These are phyloP conservation scores for Citrus reticulata DNA, from an alignment of 345 rosid genomes.

Conservation along the genomic window DNA sequence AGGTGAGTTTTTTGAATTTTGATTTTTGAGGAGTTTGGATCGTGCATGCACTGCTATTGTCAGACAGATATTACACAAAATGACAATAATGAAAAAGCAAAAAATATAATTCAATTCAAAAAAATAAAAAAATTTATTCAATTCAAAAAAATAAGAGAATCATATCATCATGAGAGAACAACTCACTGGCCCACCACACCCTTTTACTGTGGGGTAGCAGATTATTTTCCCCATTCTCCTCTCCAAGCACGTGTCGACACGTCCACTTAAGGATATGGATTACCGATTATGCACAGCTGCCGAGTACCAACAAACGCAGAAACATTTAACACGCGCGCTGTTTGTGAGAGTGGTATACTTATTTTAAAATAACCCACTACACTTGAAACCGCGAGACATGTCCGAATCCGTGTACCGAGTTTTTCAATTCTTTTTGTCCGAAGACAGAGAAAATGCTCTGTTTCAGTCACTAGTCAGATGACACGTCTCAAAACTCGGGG, in stretches of 20 bases:
- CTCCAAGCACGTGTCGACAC: not conserved
- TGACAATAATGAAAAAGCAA: not conserved
- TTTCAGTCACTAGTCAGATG: not conserved
- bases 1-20: not conserved
- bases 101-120: too few relatives aligned
- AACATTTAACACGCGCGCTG: not conserved
- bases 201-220: not conserved
- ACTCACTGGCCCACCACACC: not conserved
- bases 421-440: not conserved
- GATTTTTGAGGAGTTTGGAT: not conserved
- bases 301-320: not conserved
- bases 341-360: not conserved
- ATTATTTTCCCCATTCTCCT: not conserved
- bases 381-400: constrained; percentile 2
- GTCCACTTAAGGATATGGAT: not conserved
- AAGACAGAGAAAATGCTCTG: not conserved
- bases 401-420: constrained; percentile 1
- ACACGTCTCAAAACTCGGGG: not conserved
- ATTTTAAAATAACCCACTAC: not conserved
- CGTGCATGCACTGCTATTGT: not conserved
- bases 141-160: not conserved
- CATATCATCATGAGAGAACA: not conserved
- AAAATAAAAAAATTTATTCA: too few relatives aligned
- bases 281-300: too few relatives aligned
- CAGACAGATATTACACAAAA: not conserved